Evolutionary conservation across 2,329 filamentous ascomycete species (phyloP), one percentile per base, ranked within the genome.

Genomic region (Lachnellula suecica): DNA sequence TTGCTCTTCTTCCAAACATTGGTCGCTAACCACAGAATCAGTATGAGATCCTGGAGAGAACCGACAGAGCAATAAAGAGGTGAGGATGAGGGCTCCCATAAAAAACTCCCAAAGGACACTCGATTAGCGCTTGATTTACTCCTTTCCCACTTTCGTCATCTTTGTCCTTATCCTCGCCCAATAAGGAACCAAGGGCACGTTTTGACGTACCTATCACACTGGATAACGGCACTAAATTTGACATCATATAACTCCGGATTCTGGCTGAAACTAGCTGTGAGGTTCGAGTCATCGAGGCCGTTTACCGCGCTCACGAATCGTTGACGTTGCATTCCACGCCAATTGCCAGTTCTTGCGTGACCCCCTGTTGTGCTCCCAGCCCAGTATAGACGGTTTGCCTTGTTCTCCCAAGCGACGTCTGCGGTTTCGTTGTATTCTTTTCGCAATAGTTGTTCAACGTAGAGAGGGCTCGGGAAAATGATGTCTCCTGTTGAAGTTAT

Each of bases 331-430:
- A 70, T 74, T 1, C 64, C 45, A 1, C 55, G 57, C 77, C 77
- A 81, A 0, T 62, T 49, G 2, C 64, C 56, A 23, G 42, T 29
- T 9, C 67, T 62, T 0, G 65, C 68, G 35, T 68, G 74, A 0
- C 73, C 78, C 2, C 80, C 81, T 0, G 80, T 82, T 0, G 72
- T 81, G 0, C 76, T 79, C 0, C 81, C 81, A 0, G 75, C 73
- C 82, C 81, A 84, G 62, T 83, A 84, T 0, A 83, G 60, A 2
- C 72, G 74, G 31, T 77, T 74, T 1, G 57, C 58, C 58, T 84
- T 85, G 5, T 68, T 43, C 0, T 74, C 63, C 79, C 79, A 84
- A 0, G 66, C 60, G 0, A 72, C 35, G 52, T 82, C 80, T 2
- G 68, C 43, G 0, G 53, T 25, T 0, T 66, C 60, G 2, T 72